Evolutionary conservation across 768 basidiomycete genomes (phyloP), one percentile per base, ranked within the genome.

Genomic region (Sutorius australiensis): DNA sequence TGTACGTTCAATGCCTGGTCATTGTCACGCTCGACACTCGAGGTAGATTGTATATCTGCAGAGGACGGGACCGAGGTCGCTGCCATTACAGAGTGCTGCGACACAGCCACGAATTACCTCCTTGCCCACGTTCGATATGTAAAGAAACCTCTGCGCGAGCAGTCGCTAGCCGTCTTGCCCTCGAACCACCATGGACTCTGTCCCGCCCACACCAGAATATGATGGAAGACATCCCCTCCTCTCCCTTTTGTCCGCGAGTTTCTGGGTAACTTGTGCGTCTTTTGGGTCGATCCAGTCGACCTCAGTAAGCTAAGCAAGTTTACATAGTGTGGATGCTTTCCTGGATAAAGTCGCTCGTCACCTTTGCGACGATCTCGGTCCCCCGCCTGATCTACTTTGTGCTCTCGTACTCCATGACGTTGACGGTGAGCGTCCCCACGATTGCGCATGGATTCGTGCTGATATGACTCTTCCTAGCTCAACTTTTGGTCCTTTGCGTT

Each of bases 401-500:
- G 12, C 77, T 93, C 24, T 92, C 90, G 11, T 93, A 92, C 65
- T 92, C 92, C 5, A 84, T 93, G 81, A 94, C 92, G 1, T 75
- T 94, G 58, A 92, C 90, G 50, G 92, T 91, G 64, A 43, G 82
- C 62, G 24, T 21, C 37, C 48, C 51, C 56, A 44, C 16, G 7
- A 53, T 48, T 16, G 8, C 34, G 31, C 21, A 17, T 2, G 28
- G 33, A 37, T 40, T 17, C n/a, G 27, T 31, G 16, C 37, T 59
- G 43, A 58, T n/a, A 7, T 28, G 30, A 42, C 31, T 17, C 40
- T 54, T 67, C 27, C 31, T 67, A 95, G 84, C 80, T 98, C 42
- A 91, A 91, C 60, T 97, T 97, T 70, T 93, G 92, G 80, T 89
- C 88, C 39, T 87, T 98, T 59, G 86, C 87, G 6, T 76, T 87